A percentile compares a stretch with the other conserved stretches of the same genome.
These are phyloP conservation scores for Lasiodiplodia gonubiensis DNA, from an alignment of 2,329 filamentous ascomycete species.

Conservation along the genomic window DNA sequence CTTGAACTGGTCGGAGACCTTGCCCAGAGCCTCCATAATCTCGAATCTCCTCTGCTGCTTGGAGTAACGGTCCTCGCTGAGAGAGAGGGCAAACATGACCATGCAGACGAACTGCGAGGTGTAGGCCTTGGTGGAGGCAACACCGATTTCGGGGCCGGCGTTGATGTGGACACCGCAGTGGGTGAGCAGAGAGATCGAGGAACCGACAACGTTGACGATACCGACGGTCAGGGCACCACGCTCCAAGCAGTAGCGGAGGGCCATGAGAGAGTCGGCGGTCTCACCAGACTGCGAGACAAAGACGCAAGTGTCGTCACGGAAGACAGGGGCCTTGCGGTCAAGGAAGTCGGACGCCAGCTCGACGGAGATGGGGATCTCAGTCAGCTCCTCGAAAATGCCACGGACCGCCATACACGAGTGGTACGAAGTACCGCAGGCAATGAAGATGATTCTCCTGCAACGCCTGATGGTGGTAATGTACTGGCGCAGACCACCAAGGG, in stretches of 20 bases:
- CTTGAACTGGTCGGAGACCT: slow-evolving; percentile 90
- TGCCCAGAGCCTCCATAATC: slow-evolving; percentile 91
- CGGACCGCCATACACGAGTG: slow-evolving; percentile 99
- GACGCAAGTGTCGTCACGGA: slow-evolving; percentile 98
- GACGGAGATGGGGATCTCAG: slow-evolving; percentile 96
- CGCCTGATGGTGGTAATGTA: slow-evolving; percentile 97
- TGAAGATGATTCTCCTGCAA: slow-evolving; percentile 97
- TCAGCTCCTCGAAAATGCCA: slow-evolving; percentile 95
- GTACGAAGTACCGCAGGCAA: slow-evolving; percentile 97
- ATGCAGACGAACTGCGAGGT: slow-evolving; percentile 99
- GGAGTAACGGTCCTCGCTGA: slow-evolving; percentile 94
- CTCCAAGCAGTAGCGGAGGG: slow-evolving; percentile 96
- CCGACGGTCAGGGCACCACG: slow-evolving; percentile 95
- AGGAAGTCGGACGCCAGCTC: slow-evolving; percentile 98
- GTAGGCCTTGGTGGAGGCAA: slow-evolving; percentile 98
- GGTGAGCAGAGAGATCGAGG: slow-evolving; percentile 96
- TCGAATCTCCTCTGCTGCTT: slow-evolving; percentile 91
- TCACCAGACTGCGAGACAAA: slow-evolving; percentile 99
- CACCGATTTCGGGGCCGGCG: slow-evolving; percentile 97
- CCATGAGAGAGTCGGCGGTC: slow-evolving; percentile 96
- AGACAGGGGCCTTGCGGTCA: slow-evolving; percentile 93
- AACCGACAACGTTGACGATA: slow-evolving; percentile 98
- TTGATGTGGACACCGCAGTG: slow-evolving; percentile 99
- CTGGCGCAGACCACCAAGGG: slow-evolving; percentile 90
- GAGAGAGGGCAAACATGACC: slow-evolving; percentile 98